A percentile compares a stretch with the other conserved stretches of the same genome.
phyloP scores from a whole-genome alignment of 257 asterid species.

The Solanum megistacrolobum region DNA sequence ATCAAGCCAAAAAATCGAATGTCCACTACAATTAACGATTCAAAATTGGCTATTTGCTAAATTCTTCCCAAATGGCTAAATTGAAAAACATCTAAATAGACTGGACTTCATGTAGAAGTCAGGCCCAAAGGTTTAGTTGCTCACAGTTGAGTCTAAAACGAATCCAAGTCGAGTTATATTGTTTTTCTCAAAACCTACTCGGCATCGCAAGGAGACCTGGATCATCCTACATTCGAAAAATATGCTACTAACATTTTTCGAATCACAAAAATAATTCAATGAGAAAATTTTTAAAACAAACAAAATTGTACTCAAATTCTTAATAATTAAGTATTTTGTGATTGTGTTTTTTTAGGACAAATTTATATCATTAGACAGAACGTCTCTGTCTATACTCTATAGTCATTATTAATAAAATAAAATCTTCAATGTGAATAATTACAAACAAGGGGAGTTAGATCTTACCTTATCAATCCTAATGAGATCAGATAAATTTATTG shows the following conservation, averaged over 20 bases:
- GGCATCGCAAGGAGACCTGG: background rate
- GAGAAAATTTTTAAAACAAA: no score
- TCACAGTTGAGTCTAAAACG: background rate
- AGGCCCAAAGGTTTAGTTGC: background rate
- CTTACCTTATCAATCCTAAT: no score
- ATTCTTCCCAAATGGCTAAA: background rate
- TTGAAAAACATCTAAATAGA: background rate
- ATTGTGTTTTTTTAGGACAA: background rate
- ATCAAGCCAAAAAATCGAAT: background rate
- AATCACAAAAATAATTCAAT: no score
- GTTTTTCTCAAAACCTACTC: background rate
- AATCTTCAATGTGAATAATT: no score
- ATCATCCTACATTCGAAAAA: background rate
- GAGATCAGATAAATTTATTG: no score
- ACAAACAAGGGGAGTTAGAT: no score
- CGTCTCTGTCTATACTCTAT: no score
- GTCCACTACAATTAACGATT: background rate
- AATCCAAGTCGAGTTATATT: no score
- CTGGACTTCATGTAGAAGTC: background rate
- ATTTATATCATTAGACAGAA: no score
- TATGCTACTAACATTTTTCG: background rate
- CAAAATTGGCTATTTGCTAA: background rate
- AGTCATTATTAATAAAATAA: no score
- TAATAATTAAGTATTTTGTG: background rate
- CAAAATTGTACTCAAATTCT: accelerated